Base-by-base conservation (phyloP, 2,329 filamentous ascomycete genomes). In the Seiridium cupressi region DNA sequence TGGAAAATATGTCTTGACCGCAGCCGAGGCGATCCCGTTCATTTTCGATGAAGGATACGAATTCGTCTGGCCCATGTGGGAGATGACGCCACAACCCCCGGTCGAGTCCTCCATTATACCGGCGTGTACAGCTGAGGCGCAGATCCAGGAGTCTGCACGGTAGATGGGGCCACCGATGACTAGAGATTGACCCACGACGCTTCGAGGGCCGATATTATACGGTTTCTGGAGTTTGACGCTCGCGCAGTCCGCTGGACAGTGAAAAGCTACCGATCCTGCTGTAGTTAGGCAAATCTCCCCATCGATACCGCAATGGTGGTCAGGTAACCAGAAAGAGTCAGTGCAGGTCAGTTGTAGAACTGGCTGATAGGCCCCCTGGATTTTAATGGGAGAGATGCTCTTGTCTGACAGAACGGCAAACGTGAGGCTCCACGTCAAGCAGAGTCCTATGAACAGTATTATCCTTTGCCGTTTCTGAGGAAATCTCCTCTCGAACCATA, bases 131-230 rank as follows among this genome's bases (percentile, higher is more conserved):
- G 89, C 89, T 8, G 89, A 82, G 60, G 85, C 85, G 67, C 89
- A 92, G 57, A 92, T 85, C 74, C 90, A 91, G 34, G 88, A 91
- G 73, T 92, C 89, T 11, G 83, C 86, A 32, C 89, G 85, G 69
- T 91, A 91, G 35, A 55, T 42, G 31, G 60, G 55, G 11, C 63
- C 63, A n/a, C 81, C 81, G 40, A 83, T 75, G 0, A 83, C 77
- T 3, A 82, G 66, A 1, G 76, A 69, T 31, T 70, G 71, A 60
- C 82, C 81, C 34, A 73, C 73, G 54, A 82, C 70, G 34, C 76
- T 72, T 44, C 77, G 70, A 47, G 81, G 78, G 11, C 84, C 84
- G 9, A 87, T 82, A 31, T 83, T 81, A 66, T 85, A 79, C 13
- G 82, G 81, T 62, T 84, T 82, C n/a, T 82, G 69, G 1, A 84